phyloP scores from a whole-genome alignment of 1,284 basidiomycete genomes.

The Austroboletus olivaceoglutinosus region DNA sequence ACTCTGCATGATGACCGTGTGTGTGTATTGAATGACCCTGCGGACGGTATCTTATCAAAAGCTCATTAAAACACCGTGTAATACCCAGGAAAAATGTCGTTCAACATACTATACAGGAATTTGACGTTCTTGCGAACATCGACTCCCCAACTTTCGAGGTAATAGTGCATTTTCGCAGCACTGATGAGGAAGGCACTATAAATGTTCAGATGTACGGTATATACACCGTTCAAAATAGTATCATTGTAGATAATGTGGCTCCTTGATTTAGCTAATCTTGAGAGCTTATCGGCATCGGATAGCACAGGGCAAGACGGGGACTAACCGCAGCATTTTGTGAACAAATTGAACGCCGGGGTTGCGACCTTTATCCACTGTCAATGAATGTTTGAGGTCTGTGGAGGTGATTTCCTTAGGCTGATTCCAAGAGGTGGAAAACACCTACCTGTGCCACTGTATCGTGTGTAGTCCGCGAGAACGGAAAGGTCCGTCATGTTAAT shows the following conservation, averaged over 20 bases:
- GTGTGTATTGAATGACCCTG: conserved; percentile 57
- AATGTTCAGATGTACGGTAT: conserved; percentile 74
- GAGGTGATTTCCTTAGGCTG: background rate
- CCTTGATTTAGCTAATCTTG: conserved; percentile 64
- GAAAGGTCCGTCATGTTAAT: conserved; percentile 77
- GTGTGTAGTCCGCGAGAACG: conserved; percentile 70
- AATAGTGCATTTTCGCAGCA: conserved; percentile 87
- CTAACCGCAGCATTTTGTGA: conserved; percentile 70
- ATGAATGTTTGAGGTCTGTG: conserved; percentile 55
- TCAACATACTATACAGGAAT: conserved; percentile 54
- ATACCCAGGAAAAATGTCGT: conserved; percentile 6
- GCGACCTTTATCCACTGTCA: conserved; percentile 64
- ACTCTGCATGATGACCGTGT: conserved; percentile 51
- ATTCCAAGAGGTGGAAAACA: conserved; percentile 1
- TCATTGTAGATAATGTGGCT: conserved; percentile 80
- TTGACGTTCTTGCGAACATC: conserved; percentile 41
- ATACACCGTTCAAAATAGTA: conserved; percentile 61
- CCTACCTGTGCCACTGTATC: conserved; percentile 61
- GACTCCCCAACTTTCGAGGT: conserved; percentile 64
- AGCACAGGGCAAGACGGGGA: conserved; percentile 4
- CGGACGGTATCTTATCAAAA: conserved; percentile 50
- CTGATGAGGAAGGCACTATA: conserved; percentile 85
- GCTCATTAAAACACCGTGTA: background rate
- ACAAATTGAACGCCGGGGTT: conserved; percentile 56
- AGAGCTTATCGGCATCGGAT: conserved; percentile 5